Evolutionary conservation across 306 rosid species (phyloP).

Genomic region (Quercus mongolica): DNA sequence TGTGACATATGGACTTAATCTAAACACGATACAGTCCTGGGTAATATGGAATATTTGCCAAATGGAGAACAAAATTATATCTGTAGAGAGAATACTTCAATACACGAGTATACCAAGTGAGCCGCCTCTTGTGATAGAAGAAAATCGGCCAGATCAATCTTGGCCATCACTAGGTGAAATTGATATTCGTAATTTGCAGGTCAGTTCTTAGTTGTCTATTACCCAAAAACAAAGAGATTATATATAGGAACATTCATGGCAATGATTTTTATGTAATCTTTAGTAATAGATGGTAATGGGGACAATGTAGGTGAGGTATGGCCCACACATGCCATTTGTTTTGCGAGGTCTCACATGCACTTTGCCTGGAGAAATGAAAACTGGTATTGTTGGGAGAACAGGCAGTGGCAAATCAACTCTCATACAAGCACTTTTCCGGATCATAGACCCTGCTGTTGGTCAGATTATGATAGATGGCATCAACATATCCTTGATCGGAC

Average conservation of each 20-base stretch:
- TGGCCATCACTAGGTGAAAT: slow-evolving; percentile 80
- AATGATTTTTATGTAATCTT: neutral
- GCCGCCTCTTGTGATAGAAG: slow-evolving; percentile 66
- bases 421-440: slow-evolving; percentile 47
- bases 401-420: slow-evolving; percentile 67
- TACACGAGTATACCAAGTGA: slow-evolving; percentile 68
- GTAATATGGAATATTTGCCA: slow-evolving; percentile 51
- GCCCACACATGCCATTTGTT: slow-evolving; percentile 47
- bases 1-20: slow-evolving; percentile 77
- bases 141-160: slow-evolving; percentile 47
- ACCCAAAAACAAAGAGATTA: neutral
- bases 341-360: slow-evolving; percentile 48
- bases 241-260: neutral
- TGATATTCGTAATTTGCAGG: slow-evolving; percentile 73
- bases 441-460: slow-evolving; percentile 42
- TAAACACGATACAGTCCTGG: slow-evolving; percentile 44
- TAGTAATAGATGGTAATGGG: neutral
- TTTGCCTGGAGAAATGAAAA: slow-evolving; percentile 39
- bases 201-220: slow-evolving; percentile 7
- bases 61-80: slow-evolving; percentile 76
- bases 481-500: slow-evolving; percentile 42
- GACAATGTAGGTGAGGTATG: slow-evolving; percentile 51
- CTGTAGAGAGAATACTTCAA: slow-evolving; percentile 82
- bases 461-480: slow-evolving; percentile 41
- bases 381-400: slow-evolving; percentile 58